Conservation (phyloP, 202 grass and related monocot species). For the Setaria italica region DNA sequence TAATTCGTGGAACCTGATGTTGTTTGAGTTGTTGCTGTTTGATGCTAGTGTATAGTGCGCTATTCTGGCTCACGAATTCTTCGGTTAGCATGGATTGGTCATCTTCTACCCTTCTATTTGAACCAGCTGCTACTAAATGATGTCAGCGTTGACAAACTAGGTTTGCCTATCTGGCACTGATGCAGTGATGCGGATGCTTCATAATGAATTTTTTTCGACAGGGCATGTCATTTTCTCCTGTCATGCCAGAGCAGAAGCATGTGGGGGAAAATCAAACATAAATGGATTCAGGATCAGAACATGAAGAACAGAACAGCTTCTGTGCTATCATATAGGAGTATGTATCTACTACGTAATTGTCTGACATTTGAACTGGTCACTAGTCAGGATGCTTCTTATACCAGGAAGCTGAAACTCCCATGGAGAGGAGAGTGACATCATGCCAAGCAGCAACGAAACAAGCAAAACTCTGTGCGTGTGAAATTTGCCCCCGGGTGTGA, state of each 20-base stretch:
- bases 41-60: not conserved
- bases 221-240: not conserved
- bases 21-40: slow-evolving; percentile 10
- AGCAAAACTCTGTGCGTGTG: slow-evolving; percentile 26
- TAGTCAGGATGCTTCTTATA: too few species aligned
- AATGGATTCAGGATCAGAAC: not conserved
- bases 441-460: not conserved
- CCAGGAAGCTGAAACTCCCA: not conserved
- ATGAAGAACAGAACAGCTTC: not conserved
- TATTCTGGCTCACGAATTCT: not conserved
- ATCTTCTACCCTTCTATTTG: not conserved
- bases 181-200: slow-evolving; percentile 11
- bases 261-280: not conserved
- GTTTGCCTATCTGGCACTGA: not conserved
- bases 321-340: too few species aligned
- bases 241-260: not conserved
- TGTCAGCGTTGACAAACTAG: not conserved
- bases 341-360: too few species aligned
- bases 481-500: slow-evolving; percentile 33
- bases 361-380: too few species aligned
- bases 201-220: not conserved
- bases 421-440: not conserved
- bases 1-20: slow-evolving; percentile 32
- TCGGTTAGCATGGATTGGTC: not conserved
- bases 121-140: not conserved